Percentiles rank a stretch among this genome's conserved stretches.
Conservation (phyloP, 2,329 filamentous ascomycete species). For the Didymosphaeria variabile region DNA sequence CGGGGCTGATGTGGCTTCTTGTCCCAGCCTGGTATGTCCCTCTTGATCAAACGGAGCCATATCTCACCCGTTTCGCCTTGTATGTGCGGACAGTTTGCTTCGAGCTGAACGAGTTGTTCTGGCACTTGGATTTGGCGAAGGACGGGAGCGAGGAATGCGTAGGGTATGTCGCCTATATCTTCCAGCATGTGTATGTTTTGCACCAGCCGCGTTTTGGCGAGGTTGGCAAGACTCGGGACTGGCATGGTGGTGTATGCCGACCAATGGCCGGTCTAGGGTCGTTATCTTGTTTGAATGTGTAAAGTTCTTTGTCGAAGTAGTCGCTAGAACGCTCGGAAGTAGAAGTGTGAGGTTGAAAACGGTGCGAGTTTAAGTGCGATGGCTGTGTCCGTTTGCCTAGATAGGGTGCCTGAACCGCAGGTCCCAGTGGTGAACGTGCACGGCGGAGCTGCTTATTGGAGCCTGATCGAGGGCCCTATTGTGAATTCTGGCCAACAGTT, state of each 20-base stretch:
- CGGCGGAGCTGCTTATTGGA: neutral
- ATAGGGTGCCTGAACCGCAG: neutral
- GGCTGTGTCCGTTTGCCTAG: neutral
- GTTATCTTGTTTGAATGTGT: no score
- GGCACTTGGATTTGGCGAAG: constrained; percentile 77
- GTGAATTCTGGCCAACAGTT: neutral
- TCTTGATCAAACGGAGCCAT: constrained; percentile 81
- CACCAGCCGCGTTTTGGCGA: constrained; percentile 53
- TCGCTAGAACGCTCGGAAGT: neutral
- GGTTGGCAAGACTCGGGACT: constrained; percentile 49
- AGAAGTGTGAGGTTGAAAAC: no score
- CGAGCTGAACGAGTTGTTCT: constrained; percentile 75
- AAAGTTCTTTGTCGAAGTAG: neutral
- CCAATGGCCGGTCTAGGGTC: neutral
- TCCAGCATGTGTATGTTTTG: constrained; percentile 60
- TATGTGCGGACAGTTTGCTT: constrained; percentile 80
- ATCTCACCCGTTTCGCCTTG: constrained; percentile 73
- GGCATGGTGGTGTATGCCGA: constrained; percentile 33
- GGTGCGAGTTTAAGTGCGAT: neutral
- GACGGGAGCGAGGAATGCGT: constrained; percentile 71
- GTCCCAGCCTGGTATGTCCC: constrained; percentile 75
- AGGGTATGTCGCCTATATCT: constrained; percentile 77
- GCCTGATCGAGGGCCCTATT: neutral
- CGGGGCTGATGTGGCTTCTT: constrained; percentile 69
- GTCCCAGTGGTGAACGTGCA: neutral